phyloP scores from a whole-genome alignment of 2,329 filamentous ascomycete genomes.

The Coccinonectria pachysandricola region DNA sequence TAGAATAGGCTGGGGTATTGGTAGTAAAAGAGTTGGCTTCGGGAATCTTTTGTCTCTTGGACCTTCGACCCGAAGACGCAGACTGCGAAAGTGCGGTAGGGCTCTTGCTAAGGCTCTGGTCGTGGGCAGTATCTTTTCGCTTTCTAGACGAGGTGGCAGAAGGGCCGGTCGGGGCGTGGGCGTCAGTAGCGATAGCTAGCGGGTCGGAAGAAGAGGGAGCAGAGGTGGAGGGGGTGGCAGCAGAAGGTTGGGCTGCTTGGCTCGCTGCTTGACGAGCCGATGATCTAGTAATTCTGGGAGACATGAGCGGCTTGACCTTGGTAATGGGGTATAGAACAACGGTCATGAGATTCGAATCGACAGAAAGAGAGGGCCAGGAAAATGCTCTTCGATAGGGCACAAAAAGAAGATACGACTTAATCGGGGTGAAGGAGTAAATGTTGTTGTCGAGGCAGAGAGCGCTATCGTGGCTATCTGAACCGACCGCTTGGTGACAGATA shows the following conservation, averaged over 20 bases:
- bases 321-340: too few relatives aligned
- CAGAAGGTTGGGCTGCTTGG: conserved; percentile 38
- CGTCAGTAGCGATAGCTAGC: conserved; percentile 27
- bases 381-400: too few relatives aligned
- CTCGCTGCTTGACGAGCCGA: conserved; percentile 80
- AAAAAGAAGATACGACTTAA: too few relatives aligned
- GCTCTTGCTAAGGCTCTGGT: conserved; percentile 36
- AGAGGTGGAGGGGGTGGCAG: conserved; percentile 29
- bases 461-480: too few relatives aligned
- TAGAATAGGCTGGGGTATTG: conserved; percentile 22
- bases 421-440: too few relatives aligned
- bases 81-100: conserved; percentile 23
- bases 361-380: too few relatives aligned
- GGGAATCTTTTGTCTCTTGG: conserved; percentile 61
- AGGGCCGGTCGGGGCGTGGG: conserved; percentile 30
- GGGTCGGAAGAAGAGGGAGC: too few relatives aligned
- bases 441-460: too few relatives aligned
- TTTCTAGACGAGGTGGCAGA: conserved; percentile 50
- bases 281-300: conserved; percentile 91
- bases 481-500: too few relatives aligned
- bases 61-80: conserved; percentile 41
- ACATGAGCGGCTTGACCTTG: conserved; percentile 61
- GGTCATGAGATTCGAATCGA: too few relatives aligned
- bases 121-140: conserved; percentile 58
- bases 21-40: conserved; percentile 32